Conservation (phyloP, 2,329 filamentous ascomycete genomes). For the Pseudogymnoascus sp. region DNA sequence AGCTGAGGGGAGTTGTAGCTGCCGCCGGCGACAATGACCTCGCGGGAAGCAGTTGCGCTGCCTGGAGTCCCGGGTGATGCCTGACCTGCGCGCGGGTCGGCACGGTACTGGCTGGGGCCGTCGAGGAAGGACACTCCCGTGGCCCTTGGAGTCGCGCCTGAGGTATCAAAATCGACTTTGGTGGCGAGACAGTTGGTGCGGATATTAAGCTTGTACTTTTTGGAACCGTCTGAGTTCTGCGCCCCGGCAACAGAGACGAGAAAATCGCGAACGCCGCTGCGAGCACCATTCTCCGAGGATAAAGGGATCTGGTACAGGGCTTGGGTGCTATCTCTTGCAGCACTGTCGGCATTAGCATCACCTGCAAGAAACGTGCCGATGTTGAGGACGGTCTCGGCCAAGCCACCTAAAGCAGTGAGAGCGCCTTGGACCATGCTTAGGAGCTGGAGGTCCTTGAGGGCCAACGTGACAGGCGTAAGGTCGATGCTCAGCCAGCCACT, state of each 20-base stretch:
- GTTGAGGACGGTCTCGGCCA: conserved; percentile 14
- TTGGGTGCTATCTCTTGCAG: conserved; percentile 17
- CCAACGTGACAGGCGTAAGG: conserved; percentile 10
- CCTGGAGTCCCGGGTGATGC: conserved; percentile 22
- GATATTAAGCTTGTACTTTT: conserved; percentile 12
- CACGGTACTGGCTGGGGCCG: conserved; percentile 36
- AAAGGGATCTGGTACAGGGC: conserved; percentile 24
- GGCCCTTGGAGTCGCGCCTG: conserved; percentile 27
- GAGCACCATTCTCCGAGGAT: conserved; percentile 16
- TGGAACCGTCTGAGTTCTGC: background rate
- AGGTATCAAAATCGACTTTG: conserved; percentile 33
- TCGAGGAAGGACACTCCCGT: conserved; percentile 37
- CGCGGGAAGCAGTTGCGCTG: conserved; percentile 34
- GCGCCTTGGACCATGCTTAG: conserved; percentile 16
- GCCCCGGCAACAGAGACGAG: background rate
- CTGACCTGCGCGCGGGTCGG: conserved; percentile 32
- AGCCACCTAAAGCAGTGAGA: conserved; percentile 7
- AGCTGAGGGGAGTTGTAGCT: conserved; percentile 48
- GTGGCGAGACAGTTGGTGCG: conserved; percentile 29
- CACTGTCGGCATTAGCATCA: conserved; percentile 21
- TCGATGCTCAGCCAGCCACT: conserved; percentile 26
- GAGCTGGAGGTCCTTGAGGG: conserved; percentile 13
- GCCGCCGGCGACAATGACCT: conserved; percentile 45
- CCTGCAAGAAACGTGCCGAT: background rate
- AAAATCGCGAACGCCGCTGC: conserved; percentile 19